phyloP scores from a whole-genome alignment of 2,329 filamentous ascomycete genomes.

The Aspergillus quadricinctus region DNA sequence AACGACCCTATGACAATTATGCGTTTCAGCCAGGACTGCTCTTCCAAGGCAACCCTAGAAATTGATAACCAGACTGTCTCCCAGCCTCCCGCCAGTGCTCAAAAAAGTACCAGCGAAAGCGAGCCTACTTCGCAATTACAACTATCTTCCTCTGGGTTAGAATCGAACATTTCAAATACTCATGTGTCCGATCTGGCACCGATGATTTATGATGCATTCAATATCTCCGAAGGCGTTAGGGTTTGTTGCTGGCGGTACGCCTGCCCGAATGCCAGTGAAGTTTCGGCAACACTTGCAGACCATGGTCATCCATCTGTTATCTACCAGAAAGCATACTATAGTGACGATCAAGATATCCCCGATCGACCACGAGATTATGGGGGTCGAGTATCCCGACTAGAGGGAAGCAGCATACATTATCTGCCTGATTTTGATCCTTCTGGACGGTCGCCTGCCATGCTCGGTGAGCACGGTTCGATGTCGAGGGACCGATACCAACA shows the following conservation, averaged over 20 bases:
- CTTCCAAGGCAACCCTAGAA: constrained; percentile 45
- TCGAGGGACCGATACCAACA: constrained; percentile 50
- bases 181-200: constrained; percentile 15
- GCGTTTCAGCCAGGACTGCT: constrained; percentile 63
- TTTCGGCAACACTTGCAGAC: constrained; percentile 54
- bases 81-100: constrained; percentile 2
- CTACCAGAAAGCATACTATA: constrained; percentile 83
- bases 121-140: constrained; percentile 14
- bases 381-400: constrained; percentile 75
- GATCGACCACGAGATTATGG: constrained; percentile 75
- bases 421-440: constrained; percentile 71
- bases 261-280: constrained; percentile 35
- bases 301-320: constrained; percentile 62
- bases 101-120: constrained; percentile 4
- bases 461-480: constrained; percentile 49
- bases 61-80: constrained; percentile 5
- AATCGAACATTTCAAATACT: constrained; percentile 10
- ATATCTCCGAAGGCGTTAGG: constrained; percentile 17
- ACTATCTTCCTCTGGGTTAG: constrained; percentile 16
- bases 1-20: constrained; percentile 60
- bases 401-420: constrained; percentile 70
- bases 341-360: constrained; percentile 77
- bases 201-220: constrained; percentile 27
- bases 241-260: constrained; percentile 23
- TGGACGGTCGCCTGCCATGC: constrained; percentile 53